A percentile compares a stretch with the other conserved stretches of the same genome.
phyloP scores from a whole-genome alignment of 345 rosid species.

The Syzygium grande region DNA sequence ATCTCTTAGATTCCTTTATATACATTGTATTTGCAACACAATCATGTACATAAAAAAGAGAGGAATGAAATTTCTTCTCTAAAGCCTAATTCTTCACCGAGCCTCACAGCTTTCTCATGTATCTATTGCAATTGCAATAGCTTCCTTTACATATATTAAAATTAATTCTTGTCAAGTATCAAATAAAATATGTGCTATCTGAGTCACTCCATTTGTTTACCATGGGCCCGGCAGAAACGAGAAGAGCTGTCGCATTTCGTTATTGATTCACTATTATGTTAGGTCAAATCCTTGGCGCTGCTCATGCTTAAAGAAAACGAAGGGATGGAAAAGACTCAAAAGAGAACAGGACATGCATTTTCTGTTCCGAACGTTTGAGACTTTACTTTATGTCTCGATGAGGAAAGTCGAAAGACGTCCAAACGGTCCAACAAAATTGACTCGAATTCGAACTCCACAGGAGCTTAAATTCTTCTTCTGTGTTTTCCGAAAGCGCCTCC shows the following conservation, averaged over 20 bases:
- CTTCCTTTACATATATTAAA: too few relatives aligned
- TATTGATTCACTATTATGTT: neutral
- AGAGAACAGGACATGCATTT: neutral
- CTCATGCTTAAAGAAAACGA: neutral
- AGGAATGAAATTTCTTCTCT: too few relatives aligned
- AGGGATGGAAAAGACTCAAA: neutral
- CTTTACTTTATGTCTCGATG: neutral
- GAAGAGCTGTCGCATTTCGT: neutral
- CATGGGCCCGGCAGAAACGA: neutral
- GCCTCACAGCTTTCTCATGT: too few relatives aligned
- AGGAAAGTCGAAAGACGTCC: neutral
- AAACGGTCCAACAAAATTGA: neutral
- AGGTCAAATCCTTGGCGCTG: neutral
- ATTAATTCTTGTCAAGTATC: neutral
- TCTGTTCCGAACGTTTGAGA: neutral
- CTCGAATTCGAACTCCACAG: neutral
- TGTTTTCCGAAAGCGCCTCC: neutral
- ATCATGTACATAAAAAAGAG: too few relatives aligned
- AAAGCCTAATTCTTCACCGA: too few relatives aligned
- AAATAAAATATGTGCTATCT: neutral
- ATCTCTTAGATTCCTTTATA: too few relatives aligned
- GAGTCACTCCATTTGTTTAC: neutral
- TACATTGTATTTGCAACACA: too few relatives aligned
- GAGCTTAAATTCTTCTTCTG: neutral
- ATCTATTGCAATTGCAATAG: too few relatives aligned